These are phyloP conservation scores for Populus pruinosa DNA, from an alignment of 345 rosid genomes.

Conservation along the genomic window DNA sequence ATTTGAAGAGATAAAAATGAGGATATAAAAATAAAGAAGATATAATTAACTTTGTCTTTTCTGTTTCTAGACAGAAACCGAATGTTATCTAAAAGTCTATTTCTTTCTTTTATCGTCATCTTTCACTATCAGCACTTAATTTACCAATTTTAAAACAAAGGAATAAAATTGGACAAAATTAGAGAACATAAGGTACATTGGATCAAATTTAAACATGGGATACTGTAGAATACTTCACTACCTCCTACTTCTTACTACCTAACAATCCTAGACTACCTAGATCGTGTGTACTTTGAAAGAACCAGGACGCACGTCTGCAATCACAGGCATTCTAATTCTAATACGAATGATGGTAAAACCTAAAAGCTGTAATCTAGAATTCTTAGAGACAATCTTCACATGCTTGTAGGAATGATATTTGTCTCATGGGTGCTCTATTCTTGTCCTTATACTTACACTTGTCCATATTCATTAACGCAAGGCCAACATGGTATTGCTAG, in stretches of 20 bases:
- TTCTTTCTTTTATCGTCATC: no score
- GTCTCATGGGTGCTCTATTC: neutral
- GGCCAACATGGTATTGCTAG: neutral
- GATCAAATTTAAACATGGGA: neutral
- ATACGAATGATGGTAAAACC: neutral
- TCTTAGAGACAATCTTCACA: neutral
- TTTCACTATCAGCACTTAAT: no score
- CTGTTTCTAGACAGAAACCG: no score
- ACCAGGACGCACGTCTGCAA: constrained; percentile 8
- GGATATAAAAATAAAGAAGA: no score
- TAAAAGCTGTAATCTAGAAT: no score
- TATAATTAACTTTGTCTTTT: no score
- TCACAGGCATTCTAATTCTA: neutral
- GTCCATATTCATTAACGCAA: neutral
- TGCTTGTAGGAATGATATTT: neutral
- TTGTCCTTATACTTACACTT: neutral
- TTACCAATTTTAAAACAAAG: no score
- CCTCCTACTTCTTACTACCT: no score
- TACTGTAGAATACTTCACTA: neutral
- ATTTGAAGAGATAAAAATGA: no score
- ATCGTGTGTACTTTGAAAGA: neutral
- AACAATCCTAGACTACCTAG: neutral
- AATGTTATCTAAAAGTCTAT: no score
- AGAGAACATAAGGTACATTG: neutral
- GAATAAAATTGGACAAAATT: no score